Evolutionary conservation across 257 asterid species (phyloP).

Genomic region (Nicotiana tabacum): DNA sequence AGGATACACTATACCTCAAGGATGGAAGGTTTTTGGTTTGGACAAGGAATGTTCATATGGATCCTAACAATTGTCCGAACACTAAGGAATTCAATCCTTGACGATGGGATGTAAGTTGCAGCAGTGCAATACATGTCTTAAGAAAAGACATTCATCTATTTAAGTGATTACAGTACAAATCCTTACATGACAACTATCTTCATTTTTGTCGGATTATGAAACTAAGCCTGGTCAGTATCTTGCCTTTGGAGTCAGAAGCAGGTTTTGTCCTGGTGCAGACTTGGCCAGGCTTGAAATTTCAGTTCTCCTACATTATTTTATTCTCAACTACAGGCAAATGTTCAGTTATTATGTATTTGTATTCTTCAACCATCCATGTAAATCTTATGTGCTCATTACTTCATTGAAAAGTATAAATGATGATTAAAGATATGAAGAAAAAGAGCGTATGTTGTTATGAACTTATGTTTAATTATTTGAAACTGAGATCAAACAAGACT

Average conservation of each 20-base stretch:
- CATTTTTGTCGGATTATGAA: background rate
- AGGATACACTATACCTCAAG: slow-evolving; percentile 17
- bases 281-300: slow-evolving; percentile 22
- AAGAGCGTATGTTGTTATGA: background rate
- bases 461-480: background rate
- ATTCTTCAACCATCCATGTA: background rate
- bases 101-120: slow-evolving; percentile 8
- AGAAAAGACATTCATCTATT: background rate
- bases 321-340: slow-evolving; percentile 11
- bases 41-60: slow-evolving; percentile 15
- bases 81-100: slow-evolving; percentile 15
- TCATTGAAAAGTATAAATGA: background rate
- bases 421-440: background rate
- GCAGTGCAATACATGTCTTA: background rate
- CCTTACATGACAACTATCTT: background rate
- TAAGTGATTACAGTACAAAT: background rate
- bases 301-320: slow-evolving; percentile 16
- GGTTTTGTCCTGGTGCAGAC: slow-evolving; percentile 21
- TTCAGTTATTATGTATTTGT: background rate
- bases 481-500: background rate
- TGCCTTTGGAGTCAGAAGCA: slow-evolving; percentile 18
- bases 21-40: slow-evolving; percentile 16
- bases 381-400: background rate
- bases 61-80: background rate
- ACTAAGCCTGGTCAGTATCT: background rate